phyloP scores from a whole-genome alignment of 306 rosid species.

The Ochetophila trinervis region DNA sequence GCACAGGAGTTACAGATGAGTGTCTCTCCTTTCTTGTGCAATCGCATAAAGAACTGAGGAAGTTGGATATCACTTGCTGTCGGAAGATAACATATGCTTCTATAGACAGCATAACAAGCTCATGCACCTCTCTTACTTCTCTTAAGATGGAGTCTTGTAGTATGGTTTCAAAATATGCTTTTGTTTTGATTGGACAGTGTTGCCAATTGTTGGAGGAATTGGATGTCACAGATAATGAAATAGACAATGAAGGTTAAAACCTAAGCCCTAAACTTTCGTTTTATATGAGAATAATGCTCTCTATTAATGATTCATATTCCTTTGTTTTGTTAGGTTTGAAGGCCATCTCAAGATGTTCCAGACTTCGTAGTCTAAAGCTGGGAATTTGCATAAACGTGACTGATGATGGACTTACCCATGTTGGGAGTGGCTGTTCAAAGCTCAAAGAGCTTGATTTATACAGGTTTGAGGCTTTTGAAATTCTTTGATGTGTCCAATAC shows the following conservation, averaged over 20 bases:
- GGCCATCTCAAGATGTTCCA: slow-evolving; percentile 57
- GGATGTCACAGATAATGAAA: slow-evolving; percentile 61
- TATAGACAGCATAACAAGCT: slow-evolving; percentile 44
- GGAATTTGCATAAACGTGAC: slow-evolving; percentile 55
- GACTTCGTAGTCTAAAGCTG: slow-evolving; percentile 44
- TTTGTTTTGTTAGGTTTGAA: slow-evolving; percentile 45
- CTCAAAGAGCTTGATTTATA: slow-evolving; percentile 54
- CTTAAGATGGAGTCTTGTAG: slow-evolving; percentile 71
- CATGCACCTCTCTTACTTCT: slow-evolving; percentile 52
- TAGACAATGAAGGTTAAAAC: slow-evolving; percentile 53
- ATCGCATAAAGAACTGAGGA: slow-evolving; percentile 45
- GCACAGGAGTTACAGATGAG: slow-evolving; percentile 53
- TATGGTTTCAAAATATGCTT: slow-evolving; percentile 50
- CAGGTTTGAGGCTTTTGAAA: slow-evolving; percentile 41
- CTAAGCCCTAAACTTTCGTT: slow-evolving; percentile 11
- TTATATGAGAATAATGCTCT: neutral
- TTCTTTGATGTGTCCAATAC: slow-evolving; percentile 14
- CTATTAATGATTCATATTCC: slow-evolving; percentile 19
- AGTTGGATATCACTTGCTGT: slow-evolving; percentile 61
- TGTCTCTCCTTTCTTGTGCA: slow-evolving; percentile 45
- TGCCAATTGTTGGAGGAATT: slow-evolving; percentile 60
- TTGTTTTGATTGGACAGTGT: slow-evolving; percentile 46
- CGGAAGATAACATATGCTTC: slow-evolving; percentile 47
- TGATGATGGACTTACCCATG: slow-evolving; percentile 51
- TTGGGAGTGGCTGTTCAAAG: slow-evolving; percentile 43